phyloP scores from a whole-genome alignment of 108 stramenopile genomes.

The Parietichytrium sp. region DNA sequence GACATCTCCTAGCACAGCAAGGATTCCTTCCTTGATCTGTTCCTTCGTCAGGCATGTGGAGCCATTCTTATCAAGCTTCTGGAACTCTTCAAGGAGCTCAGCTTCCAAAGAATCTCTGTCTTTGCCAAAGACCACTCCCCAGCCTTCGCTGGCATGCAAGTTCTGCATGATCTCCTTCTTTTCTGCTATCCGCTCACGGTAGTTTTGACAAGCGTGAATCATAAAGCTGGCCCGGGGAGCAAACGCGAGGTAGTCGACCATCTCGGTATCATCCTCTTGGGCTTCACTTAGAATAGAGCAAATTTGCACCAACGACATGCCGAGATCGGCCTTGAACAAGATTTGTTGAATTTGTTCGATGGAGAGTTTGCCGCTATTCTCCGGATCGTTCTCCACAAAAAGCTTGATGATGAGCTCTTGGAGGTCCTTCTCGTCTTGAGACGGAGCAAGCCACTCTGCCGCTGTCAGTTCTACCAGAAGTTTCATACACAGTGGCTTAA shows the following conservation, averaged over 20 bases:
- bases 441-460: constrained; percentile 14
- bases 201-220: neutral
- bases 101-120: constrained; percentile 4
- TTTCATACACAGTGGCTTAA: constrained; percentile 35
- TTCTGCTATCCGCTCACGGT: neutral
- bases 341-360: neutral
- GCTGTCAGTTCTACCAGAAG: constrained; percentile 29
- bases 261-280: neutral
- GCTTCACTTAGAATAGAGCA: neutral
- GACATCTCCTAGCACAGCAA: neutral
- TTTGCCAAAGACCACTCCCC: constrained; percentile 32
- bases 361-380: neutral
- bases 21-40: neutral
- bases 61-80: neutral
- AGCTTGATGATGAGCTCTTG: neutral
- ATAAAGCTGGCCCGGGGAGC: neutral
- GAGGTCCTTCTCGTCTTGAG: constrained; percentile 28
- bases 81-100: neutral
- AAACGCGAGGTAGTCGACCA: constrained; percentile 1
- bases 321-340: neutral
- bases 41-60: neutral
- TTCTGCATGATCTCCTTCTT: constrained; percentile 33
- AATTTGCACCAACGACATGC: constrained; percentile 6
- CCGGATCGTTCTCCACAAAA: neutral
- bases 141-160: neutral